Conservation (phyloP, 257 asterid species). For the Eustoma russellianum region DNA sequence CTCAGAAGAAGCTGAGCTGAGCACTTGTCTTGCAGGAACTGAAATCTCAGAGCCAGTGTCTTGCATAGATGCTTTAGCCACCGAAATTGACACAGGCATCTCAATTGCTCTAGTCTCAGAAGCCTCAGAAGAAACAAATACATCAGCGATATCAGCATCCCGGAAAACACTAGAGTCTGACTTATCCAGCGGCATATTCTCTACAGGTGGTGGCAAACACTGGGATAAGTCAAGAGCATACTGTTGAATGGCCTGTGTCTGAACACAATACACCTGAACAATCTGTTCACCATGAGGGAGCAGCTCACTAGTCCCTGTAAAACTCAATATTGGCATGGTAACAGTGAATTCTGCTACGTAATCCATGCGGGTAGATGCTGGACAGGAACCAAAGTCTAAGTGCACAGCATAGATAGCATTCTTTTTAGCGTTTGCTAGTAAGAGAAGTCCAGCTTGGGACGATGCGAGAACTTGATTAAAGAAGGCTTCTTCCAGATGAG, state of each 20-base stretch:
- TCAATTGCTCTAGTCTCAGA: slow-evolving; percentile 41
- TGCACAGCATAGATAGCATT: slow-evolving; percentile 95
- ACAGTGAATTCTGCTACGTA: slow-evolving; percentile 89
- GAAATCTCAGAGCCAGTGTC: slow-evolving; percentile 46
- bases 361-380: slow-evolving; percentile 75
- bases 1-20: slow-evolving; percentile 34
- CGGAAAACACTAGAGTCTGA: slow-evolving; percentile 44
- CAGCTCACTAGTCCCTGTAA: slow-evolving; percentile 79
- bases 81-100: slow-evolving; percentile 39
- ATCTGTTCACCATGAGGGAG: slow-evolving; percentile 81
- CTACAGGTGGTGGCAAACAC: slow-evolving; percentile 80
- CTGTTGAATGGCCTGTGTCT: slow-evolving; percentile 97
- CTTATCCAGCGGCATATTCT: slow-evolving; percentile 45
- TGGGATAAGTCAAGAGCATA: slow-evolving; percentile 88
- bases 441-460: slow-evolving; percentile 66
- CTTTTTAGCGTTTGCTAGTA: slow-evolving; percentile 90
- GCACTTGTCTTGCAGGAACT: slow-evolving; percentile 31
- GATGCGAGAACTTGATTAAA: slow-evolving; percentile 93
- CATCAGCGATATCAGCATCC: slow-evolving; percentile 43
- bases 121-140: slow-evolving; percentile 32
- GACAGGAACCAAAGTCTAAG: slow-evolving; percentile 78
- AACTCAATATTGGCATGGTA: slow-evolving; percentile 94
- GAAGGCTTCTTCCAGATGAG: slow-evolving; percentile 63
- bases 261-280: slow-evolving; percentile 94
- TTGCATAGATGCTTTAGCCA: slow-evolving; percentile 36